Base-by-base conservation (phyloP, 139 green algal species). In the Raphidocelis subcapitata region DNA sequence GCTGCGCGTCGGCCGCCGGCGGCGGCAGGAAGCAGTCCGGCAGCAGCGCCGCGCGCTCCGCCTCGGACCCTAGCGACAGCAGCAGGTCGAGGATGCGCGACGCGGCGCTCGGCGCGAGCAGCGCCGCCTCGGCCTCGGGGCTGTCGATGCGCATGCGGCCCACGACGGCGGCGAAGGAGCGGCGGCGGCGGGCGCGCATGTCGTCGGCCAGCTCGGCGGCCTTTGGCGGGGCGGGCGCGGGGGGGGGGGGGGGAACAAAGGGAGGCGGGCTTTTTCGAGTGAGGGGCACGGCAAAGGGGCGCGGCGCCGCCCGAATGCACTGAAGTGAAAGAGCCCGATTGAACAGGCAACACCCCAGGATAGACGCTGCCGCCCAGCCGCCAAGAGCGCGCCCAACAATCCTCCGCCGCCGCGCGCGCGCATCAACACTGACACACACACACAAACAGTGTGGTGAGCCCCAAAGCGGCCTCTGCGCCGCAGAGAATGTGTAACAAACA, bases 11-110 rank as follows among this genome's bases (percentile, higher is more conserved):
- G 21, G n/a, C 41, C 32, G 24, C 37, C 23, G 29, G 37, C 10
- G 83, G 83, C 20, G 83, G 83, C 16, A 77, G 83, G 72, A 89
- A 89, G 77, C 83, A 89, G 72, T 89, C 83, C 4, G 83, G 83
- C 41, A 89, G 67, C 54, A 79, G 65, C 28, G 51, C 77, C 16
- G 82, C 24, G 12, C 83, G 74, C 47, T 84, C 80, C 23, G 55
- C 65, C 10, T 28, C 56, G 28, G 49, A 77, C 10, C 63, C 61
- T 32, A 85, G 37, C 3, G 28, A 28, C 46, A 89, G 72, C 51
- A 89, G 72, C 77, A 89, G 73, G 55, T 89, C 83, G 55, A 79
- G 66, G 57, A 87, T 87, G 32, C 82, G 79, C 35, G 74, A 49
- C 60, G 83, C 77, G 21, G 79, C 74, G 10, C 47, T 76, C 2